phyloP scores from a whole-genome alignment of 768 basidiomycete species.

The Mrakia frigida region DNA sequence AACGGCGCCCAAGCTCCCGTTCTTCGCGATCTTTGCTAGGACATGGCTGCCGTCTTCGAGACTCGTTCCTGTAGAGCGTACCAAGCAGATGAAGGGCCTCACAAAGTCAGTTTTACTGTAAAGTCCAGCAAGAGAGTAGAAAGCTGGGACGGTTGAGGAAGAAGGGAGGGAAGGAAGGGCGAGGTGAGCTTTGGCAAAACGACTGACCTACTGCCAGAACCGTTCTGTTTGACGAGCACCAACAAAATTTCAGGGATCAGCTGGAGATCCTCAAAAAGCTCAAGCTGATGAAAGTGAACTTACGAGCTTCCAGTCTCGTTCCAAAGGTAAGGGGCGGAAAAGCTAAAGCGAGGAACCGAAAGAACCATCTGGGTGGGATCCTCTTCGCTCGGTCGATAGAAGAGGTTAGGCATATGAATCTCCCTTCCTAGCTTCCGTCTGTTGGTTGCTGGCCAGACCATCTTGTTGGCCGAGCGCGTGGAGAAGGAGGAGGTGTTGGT shows the following conservation, averaged over 20 bases:
- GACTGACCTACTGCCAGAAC: background rate
- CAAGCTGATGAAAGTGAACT: background rate
- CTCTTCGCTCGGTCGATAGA: background rate
- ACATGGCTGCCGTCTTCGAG: constrained; percentile 21
- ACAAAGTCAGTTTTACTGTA: background rate
- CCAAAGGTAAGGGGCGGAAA: background rate
- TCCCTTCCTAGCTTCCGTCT: background rate
- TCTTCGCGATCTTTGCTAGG: constrained; percentile 20
- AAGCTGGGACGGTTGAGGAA: background rate
- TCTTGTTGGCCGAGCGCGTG: too few species aligned
- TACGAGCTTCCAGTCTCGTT: constrained; percentile 4
- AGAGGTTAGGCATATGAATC: constrained; percentile 1
- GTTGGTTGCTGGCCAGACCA: background rate
- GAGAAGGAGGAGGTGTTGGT: too few species aligned
- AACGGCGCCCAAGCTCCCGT: background rate
- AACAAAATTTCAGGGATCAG: background rate
- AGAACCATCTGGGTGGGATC: background rate
- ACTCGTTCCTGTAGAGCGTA: background rate
- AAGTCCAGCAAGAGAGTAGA: background rate
- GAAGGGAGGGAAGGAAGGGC: background rate
- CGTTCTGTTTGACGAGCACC: background rate
- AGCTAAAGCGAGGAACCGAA: background rate
- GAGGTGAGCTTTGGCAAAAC: background rate
- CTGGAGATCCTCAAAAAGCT: background rate
- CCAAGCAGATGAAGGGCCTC: background rate